Evolutionary conservation across 176 grass and related monocot genomes (phyloP).

Genomic region (Urochloa ruziziensis): DNA sequence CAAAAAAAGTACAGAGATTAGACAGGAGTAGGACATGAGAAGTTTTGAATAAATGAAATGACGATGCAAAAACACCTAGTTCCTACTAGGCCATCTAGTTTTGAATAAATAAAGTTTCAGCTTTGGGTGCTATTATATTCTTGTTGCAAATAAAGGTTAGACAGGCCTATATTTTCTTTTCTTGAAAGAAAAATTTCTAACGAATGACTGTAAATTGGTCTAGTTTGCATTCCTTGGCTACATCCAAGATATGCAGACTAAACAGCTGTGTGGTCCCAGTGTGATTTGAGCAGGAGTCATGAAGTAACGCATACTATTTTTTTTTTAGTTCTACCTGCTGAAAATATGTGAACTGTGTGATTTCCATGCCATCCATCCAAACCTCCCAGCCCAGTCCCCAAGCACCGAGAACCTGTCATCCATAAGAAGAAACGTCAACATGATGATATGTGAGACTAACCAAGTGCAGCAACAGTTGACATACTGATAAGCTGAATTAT

Average conservation of each 20-base stretch:
- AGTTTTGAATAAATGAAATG: constrained; percentile 5
- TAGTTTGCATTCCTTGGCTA: background rate
- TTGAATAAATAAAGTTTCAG: background rate
- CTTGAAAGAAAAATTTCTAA: background rate
- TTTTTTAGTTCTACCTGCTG: constrained; percentile 62
- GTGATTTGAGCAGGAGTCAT: constrained; percentile 23
- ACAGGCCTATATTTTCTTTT: background rate
- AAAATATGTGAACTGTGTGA: constrained; percentile 99
- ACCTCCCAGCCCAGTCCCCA: constrained; percentile 99
- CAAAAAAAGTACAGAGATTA: background rate
- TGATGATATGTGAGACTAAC: background rate
- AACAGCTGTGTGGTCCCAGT: background rate
- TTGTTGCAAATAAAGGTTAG: background rate
- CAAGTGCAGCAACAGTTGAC: background rate
- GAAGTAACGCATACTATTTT: background rate
- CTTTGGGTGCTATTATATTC: background rate
- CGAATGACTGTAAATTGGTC: background rate
- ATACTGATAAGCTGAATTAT: background rate
- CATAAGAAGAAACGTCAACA: background rate
- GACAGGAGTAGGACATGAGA: background rate
- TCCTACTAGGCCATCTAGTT: background rate
- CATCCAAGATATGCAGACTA: background rate
- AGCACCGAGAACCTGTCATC: constrained; percentile 83
- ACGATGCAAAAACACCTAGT: background rate
- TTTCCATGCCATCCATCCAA: constrained; percentile 99